A percentile compares a stretch with the other conserved stretches of the same genome.
Evolutionary conservation across 208 protist genomes (phyloP).

Genomic region (Trypanosoma grayi): DNA sequence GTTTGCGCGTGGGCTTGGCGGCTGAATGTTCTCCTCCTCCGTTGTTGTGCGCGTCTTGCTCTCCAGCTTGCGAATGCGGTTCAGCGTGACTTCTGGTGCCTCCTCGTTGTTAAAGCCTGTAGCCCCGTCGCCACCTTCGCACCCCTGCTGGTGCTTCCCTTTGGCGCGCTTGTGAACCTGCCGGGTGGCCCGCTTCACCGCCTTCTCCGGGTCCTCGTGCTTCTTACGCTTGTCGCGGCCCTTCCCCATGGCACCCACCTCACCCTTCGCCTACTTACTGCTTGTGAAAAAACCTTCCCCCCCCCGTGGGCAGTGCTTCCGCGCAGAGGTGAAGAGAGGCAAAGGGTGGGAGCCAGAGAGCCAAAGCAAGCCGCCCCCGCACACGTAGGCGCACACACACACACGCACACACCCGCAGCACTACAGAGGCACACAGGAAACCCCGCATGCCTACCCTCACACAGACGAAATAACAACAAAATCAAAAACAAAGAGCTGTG

Average conservation of each 20-base stretch:
- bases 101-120: constrained; percentile 86
- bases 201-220: constrained; percentile 80
- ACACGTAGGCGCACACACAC: no score
- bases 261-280: neutral
- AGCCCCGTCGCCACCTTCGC: constrained; percentile 13
- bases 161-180: constrained; percentile 69
- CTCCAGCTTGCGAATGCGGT: constrained; percentile 76
- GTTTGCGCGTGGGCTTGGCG: constrained; percentile 79
- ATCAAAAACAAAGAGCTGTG: neutral
- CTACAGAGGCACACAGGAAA: no score
- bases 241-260: constrained; percentile 69
- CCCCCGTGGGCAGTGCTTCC: no score
- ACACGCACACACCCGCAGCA: no score
- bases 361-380: no score
- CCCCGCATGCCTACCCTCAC: no score
- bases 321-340: no score
- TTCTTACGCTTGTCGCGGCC: constrained; percentile 91
- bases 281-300: neutral
- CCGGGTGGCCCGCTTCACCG: constrained; percentile 55
- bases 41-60: constrained; percentile 55
- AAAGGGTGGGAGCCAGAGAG: no score
- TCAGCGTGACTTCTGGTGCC: constrained; percentile 77
- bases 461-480: constrained; percentile 2
- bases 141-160: constrained; percentile 23
- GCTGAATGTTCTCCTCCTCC: constrained; percentile 54